A percentile compares a stretch with the other conserved stretches of the same genome.
These are phyloP conservation scores for Terana coerulea DNA, from an alignment of 768 basidiomycete genomes.

Conservation along the genomic window DNA sequence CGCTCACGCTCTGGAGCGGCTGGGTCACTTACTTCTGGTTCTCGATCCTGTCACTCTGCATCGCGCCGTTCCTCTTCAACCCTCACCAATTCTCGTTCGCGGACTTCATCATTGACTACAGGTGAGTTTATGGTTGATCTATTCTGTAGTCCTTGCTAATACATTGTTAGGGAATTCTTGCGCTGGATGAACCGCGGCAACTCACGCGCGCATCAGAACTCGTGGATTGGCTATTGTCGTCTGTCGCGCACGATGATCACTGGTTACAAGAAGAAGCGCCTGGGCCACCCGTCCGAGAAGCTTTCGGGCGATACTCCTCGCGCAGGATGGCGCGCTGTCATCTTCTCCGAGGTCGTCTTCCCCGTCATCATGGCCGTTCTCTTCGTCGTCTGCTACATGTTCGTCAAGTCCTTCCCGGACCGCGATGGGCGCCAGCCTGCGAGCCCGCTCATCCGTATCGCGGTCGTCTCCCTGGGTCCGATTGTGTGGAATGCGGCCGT, in stretches of 20 bases:
- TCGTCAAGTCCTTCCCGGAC: conserved; percentile 83
- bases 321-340: conserved; percentile 86
- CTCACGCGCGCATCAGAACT: conserved; percentile 94
- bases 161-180: conserved; percentile 77
- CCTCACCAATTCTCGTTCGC: conserved; percentile 99
- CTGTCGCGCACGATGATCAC: conserved; percentile 98
- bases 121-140: conserved; percentile 39
- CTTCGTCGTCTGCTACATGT: conserved; percentile 88
- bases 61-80: conserved; percentile 98
- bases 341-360: conserved; percentile 84
- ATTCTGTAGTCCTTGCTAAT: conserved; percentile 7
- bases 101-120: conserved; percentile 95
- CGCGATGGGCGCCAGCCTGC: conserved; percentile 61
- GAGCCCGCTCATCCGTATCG: conserved; percentile 88
- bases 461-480: conserved; percentile 89
- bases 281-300: conserved; percentile 97
- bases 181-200: conserved; percentile 99
- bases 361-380: conserved; percentile 82
- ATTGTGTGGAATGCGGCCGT: conserved; percentile 94
- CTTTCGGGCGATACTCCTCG: conserved; percentile 93
- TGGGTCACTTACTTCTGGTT: conserved; percentile 98
- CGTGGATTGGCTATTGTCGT: conserved; percentile 99
- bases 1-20: conserved; percentile 86
- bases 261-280: conserved; percentile 98
- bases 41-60: conserved; percentile 85